Evolutionary conservation across 495 filamentous ascomycete species (phyloP).

Genomic region (Neurospora cerealis): DNA sequence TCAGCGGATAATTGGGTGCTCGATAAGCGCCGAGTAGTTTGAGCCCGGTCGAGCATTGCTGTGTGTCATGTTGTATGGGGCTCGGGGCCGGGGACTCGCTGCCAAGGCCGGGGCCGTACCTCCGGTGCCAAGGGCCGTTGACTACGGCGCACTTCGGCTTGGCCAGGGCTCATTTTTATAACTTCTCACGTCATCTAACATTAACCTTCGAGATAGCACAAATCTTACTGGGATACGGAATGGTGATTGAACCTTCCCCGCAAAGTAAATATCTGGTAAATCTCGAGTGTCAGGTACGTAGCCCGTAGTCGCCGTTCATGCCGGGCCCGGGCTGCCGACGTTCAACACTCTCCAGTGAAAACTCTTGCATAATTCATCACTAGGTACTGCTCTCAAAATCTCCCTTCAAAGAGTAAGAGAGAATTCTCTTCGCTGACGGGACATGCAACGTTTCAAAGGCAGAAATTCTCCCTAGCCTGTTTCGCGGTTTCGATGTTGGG

Average conservation of each 20-base stretch:
- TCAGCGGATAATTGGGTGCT: neutral
- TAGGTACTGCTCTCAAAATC: neutral
- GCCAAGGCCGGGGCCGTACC: neutral
- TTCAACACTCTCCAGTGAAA: neutral
- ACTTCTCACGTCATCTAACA: neutral
- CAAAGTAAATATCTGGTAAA: neutral
- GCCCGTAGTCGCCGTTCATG: neutral
- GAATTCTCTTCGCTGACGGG: neutral
- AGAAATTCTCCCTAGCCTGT: neutral
- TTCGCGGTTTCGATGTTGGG: neutral
- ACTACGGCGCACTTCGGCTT: neutral
- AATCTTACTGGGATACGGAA: neutral
- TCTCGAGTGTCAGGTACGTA: neutral
- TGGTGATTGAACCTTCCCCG: neutral
- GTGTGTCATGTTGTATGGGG: neutral
- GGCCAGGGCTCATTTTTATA: neutral
- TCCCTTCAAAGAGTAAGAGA: neutral
- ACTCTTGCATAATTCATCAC: neutral
- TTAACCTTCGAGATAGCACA: neutral
- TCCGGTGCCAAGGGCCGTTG: neutral
- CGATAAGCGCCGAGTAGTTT: neutral
- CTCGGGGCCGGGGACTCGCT: neutral
- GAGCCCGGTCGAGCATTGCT: neutral
- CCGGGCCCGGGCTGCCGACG: neutral
- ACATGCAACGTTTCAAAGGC: neutral